Evolutionary conservation across 148 eudicot genomes (phyloP), one percentile per base, ranked within the genome.

Genomic region (Euryodendron excelsum): DNA sequence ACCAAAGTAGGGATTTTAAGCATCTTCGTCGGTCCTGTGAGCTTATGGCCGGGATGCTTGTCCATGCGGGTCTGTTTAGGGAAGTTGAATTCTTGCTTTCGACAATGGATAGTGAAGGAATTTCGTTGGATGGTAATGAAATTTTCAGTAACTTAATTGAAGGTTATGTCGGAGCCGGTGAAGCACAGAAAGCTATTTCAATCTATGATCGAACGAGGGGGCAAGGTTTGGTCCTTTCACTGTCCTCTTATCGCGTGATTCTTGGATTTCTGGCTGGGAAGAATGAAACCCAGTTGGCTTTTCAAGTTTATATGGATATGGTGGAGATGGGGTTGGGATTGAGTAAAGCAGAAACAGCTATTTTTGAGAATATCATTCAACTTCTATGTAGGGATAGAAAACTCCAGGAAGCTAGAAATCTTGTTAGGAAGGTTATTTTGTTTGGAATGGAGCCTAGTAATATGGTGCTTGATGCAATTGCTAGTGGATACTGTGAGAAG

Each of bases 61-160:
- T 88, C 41, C 80, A 80, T 68, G 88, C 50, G 25, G 85, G 87
- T 60, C 79, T 87, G 80, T 68, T 81, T 84, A 79, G 56, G 71
- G 98, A 94, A 82, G 84, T 77, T 80, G 97, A 94, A 75, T 75
- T 28, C 20, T 82, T 94, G 89, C 75, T 94, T 13, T 84, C 87
- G 1, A 53, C 37, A 52, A 81, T 82, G 83, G 91, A 92, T 47
- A 67, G 45, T 9, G 76, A 69, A 81, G 90, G 93, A 86, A 82
- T 88, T 92, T 78, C 72, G 9, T 36, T 90, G 92, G 92, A 78
- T 87, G 73, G 82, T 90, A 39, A 80, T 78, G 93, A 87, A 78
- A 63, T 89, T 88, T 89, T 79, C 74, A 82, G 86, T 90, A 64
- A 79, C 74, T 80, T 94, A 76, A 80, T 94, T 76, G 82, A 78